Evolutionary conservation across 148 eudicot genomes (phyloP).

Genomic region (Beta vulgaris): DNA sequence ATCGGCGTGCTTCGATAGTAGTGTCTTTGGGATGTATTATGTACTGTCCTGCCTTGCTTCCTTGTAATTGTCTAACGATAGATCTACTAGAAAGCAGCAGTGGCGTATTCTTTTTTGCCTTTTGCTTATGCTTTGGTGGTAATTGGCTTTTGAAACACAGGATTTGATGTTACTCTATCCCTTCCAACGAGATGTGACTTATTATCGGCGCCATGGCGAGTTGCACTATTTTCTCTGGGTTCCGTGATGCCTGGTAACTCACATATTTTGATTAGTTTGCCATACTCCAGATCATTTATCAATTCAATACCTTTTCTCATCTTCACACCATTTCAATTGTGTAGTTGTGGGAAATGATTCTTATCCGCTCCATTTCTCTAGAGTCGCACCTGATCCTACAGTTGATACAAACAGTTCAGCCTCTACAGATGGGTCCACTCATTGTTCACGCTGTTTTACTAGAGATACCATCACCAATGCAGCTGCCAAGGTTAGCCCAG

Average conservation of each 20-base stretch:
- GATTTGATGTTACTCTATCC: slow-evolving; percentile 33
- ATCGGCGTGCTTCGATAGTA: neutral
- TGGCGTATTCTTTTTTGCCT: neutral
- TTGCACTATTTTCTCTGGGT: slow-evolving; percentile 32
- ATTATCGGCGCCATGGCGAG: slow-evolving; percentile 40
- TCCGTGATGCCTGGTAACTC: slow-evolving; percentile 38
- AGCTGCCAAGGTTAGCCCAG: slow-evolving; percentile 86
- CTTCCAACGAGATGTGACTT: slow-evolving; percentile 39
- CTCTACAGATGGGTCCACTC: slow-evolving; percentile 40
- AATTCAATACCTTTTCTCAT: neutral
- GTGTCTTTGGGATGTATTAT: neutral
- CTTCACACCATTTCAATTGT: slow-evolving; percentile 7
- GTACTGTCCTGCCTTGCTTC: neutral
- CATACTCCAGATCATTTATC: neutral
- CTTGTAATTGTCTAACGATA: neutral
- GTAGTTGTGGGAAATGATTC: slow-evolving; percentile 43
- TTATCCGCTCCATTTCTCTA: slow-evolving; percentile 42
- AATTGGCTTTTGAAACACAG: slow-evolving; percentile 6
- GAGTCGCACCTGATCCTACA: slow-evolving; percentile 43
- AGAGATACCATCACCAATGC: slow-evolving; percentile 82
- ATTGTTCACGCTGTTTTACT: slow-evolving; percentile 56
- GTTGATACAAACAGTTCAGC: slow-evolving; percentile 40
- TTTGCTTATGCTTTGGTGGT: neutral
- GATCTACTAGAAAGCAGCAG: neutral
- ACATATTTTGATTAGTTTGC: neutral